Evolutionary conservation across 225 moss, liverwort and hornwort species (phyloP), one percentile per base, ranked within the genome.

Genomic region (Lunularia cruciata): DNA sequence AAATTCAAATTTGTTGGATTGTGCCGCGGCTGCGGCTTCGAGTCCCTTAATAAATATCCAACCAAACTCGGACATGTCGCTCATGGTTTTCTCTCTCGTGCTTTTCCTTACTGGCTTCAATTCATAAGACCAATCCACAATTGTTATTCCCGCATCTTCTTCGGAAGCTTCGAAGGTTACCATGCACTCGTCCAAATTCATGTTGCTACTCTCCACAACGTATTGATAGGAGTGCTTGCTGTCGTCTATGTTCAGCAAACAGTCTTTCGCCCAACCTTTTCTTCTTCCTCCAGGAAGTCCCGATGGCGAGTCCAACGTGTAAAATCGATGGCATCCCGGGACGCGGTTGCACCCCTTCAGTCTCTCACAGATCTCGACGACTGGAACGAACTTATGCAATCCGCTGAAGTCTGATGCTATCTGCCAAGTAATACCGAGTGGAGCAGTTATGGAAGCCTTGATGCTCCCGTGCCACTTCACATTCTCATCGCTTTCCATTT

Each of bases 301-400:
- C 9, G 75, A 75, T 0, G 81, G 48, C 1, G 78, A 82, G 70
- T 72, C 60, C 49, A 83, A 67, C 13, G 86, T 83, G 65, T 80
- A 83, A 26, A 86, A 86, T 19, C 83, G 73, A 14, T 79, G 52
- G 65, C 86, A 86, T 32, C 86, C 83, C 2, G 79, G 74, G 25
- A 13, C 65, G 38, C 75, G 78, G 72, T 82, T 83, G 72, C 59
- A 42, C 67, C 86, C 86, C 70, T 80, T 86, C 77, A 80, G 25
- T 48, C 86, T 75, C 72, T 79, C 83, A 67, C 83, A 83, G 54
- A 86, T 40, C 61, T 79, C 77, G 34, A 86, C 65, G 25, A 75
- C 75, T 62, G 86, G 83, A 47, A 83, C 83, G 42, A 86, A 85
- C 51, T 83, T 77, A 55, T 86, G 79, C 53, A 86, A 36, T 28